Evolutionary conservation across 768 basidiomycete species (phyloP).

Genomic region (Pleurotus pulmonarius): DNA sequence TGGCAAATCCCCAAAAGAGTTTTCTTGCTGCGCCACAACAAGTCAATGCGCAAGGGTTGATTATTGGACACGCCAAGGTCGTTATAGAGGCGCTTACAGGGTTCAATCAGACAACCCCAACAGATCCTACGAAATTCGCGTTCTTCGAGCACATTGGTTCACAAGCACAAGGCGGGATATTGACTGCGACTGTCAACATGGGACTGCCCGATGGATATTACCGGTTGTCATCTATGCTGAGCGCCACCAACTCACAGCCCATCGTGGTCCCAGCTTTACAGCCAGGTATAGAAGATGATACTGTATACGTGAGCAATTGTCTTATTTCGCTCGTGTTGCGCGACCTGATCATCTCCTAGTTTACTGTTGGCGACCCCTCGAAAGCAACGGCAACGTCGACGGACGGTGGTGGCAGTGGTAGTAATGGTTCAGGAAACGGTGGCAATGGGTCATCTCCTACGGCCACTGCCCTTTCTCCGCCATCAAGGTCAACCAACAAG

Average conservation of each 20-base stretch:
- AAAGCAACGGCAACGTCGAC: background rate
- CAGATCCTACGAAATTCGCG: background rate
- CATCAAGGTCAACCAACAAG: background rate
- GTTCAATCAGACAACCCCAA: slow-evolving; percentile 37
- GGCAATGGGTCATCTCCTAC: background rate
- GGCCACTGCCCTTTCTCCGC: background rate
- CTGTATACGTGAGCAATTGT: background rate
- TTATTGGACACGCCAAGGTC: slow-evolving; percentile 57
- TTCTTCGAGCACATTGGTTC: background rate
- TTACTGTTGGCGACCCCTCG: background rate
- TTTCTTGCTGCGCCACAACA: slow-evolving; percentile 59
- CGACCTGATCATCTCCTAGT: background rate
- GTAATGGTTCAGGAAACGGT: background rate
- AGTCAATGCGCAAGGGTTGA: slow-evolving; percentile 43
- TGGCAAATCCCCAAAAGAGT: slow-evolving; percentile 45
- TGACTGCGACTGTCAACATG: background rate
- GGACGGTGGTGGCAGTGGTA: background rate
- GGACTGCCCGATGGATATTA: background rate
- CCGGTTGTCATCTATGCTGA: background rate
- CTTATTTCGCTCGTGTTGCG: background rate
- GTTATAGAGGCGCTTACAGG: slow-evolving; percentile 47
- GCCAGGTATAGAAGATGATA: background rate
- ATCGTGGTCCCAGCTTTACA: background rate
- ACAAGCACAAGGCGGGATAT: background rate
- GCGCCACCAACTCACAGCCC: background rate